Evolutionary conservation across 2,329 filamentous ascomycete genomes (phyloP).

Genomic region (Penicillium decumbens): DNA sequence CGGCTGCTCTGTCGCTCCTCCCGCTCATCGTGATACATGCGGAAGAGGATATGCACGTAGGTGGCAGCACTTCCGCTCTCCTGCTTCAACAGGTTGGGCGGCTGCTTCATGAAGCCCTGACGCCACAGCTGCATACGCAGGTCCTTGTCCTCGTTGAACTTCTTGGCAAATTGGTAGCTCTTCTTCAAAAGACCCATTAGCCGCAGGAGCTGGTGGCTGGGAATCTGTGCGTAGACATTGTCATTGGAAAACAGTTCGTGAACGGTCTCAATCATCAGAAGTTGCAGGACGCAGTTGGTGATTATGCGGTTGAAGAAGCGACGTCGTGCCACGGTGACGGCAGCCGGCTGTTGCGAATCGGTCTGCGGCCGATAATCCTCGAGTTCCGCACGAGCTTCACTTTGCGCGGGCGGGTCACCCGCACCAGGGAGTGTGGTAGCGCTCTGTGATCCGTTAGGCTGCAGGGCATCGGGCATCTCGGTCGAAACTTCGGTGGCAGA

Average conservation of each 20-base stretch:
- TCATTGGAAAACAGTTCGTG: conserved; percentile 98
- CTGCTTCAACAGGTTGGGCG: conserved; percentile 94
- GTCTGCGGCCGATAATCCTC: conserved; percentile 84
- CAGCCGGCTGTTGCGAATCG: conserved; percentile 75
- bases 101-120: conserved; percentile 99
- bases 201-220: conserved; percentile 79
- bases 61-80: conserved; percentile 89
- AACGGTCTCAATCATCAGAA: conserved; percentile 99
- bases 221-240: conserved; percentile 87
- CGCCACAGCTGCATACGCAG: conserved; percentile 89
- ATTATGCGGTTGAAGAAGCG: conserved; percentile 99
- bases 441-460: conserved; percentile 29
- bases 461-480: conserved; percentile 22
- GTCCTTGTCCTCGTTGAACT: conserved; percentile 97
- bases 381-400: conserved; percentile 46
- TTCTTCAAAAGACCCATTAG: conserved; percentile 94
- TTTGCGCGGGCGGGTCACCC: conserved; percentile 35
- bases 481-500: conserved; percentile 19
- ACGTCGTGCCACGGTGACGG: conserved; percentile 86
- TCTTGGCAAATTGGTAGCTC: conserved; percentile 91
- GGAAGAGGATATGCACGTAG: conserved; percentile 90
- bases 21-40: conserved; percentile 91
- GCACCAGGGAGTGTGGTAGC: conserved; percentile 31
- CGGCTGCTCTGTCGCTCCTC: conserved; percentile 76
- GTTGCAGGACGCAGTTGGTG: conserved; percentile 91